phyloP scores from a whole-genome alignment of 106 monocot genomes.

The Allium cepa region DNA sequence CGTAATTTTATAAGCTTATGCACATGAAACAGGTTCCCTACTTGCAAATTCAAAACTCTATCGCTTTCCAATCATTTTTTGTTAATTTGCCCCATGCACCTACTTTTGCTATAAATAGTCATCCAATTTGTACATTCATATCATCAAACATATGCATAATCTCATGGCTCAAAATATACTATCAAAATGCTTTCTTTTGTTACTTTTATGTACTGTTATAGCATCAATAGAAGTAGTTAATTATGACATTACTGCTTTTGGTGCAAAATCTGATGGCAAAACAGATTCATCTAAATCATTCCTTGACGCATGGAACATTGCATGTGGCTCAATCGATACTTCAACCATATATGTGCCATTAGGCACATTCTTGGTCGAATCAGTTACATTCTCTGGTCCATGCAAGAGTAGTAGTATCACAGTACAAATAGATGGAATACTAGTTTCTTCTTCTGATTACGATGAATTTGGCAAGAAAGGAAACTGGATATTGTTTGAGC shows the following conservation, averaged over 20 bases:
- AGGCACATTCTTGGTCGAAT: slow-evolving; percentile 24
- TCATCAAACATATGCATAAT: no score
- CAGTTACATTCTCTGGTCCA: slow-evolving; percentile 33
- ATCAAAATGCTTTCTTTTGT: no score
- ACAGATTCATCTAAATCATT: slow-evolving; percentile 43
- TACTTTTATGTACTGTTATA: no score
- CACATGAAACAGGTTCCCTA: no score
- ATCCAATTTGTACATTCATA: no score
- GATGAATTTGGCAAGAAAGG: not conserved
- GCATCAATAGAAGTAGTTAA: no score
- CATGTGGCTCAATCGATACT: slow-evolving; percentile 30
- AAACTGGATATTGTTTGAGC: slow-evolving; percentile 41
- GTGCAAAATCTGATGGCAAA: slow-evolving; percentile 31
- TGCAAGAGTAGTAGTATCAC: slow-evolving; percentile 28
- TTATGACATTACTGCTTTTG: slow-evolving; percentile 22
- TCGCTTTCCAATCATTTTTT: no score
- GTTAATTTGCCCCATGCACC: no score
- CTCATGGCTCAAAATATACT: no score
- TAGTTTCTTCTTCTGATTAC: slow-evolving; percentile 23
- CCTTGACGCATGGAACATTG: slow-evolving; percentile 29
- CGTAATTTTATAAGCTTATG: no score
- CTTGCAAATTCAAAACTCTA: no score
- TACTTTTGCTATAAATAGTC: no score
- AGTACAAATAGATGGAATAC: slow-evolving; percentile 38
- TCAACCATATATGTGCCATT: slow-evolving; percentile 34